A percentile compares a stretch with the other conserved stretches of the same genome.
These are phyloP conservation scores for Hypericum androsaemum DNA, from an alignment of 345 rosid genomes.

Conservation along the genomic window DNA sequence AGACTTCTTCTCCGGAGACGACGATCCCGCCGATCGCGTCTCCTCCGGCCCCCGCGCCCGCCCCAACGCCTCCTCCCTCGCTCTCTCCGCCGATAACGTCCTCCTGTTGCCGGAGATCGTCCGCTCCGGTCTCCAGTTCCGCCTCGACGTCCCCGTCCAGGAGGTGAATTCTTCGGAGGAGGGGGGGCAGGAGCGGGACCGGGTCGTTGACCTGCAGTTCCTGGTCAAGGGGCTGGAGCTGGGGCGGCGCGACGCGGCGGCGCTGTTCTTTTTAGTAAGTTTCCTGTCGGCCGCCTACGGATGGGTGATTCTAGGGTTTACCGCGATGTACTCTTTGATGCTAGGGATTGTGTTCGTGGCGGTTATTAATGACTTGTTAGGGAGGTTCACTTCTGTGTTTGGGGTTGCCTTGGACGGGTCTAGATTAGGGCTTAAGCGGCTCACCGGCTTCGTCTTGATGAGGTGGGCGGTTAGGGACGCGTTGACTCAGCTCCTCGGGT, in stretches of 20 bases:
- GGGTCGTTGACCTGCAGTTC: constrained; percentile 44
- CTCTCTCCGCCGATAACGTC: constrained; percentile 43
- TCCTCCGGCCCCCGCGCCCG: constrained; percentile 30
- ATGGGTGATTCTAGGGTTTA: constrained; percentile 83
- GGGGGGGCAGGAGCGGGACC: constrained; percentile 28
- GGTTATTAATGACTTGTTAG: constrained; percentile 51
- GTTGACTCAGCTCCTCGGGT: constrained; percentile 67
- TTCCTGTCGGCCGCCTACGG: constrained; percentile 84
- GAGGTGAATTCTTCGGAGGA: constrained; percentile 15
- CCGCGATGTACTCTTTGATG: constrained; percentile 72
- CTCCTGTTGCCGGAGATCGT: constrained; percentile 41
- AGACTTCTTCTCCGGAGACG: constrained; percentile 75
- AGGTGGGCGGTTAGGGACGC: constrained; percentile 93
- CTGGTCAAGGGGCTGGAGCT: constrained; percentile 59
- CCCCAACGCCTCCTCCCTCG: constrained; percentile 40
- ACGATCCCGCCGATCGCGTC: constrained; percentile 37
- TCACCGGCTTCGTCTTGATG: constrained; percentile 76
- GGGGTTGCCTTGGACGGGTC: constrained; percentile 66
- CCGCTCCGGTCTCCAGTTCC: constrained; percentile 44
- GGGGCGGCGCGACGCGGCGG: constrained; percentile 59
- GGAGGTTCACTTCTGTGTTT: constrained; percentile 43
- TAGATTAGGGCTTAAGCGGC: constrained; percentile 62
- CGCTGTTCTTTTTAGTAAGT: constrained; percentile 59
- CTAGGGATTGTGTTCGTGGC: constrained; percentile 63
- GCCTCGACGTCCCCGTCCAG: constrained; percentile 16